Evolutionary conservation across 345 rosid genomes (phyloP).

Genomic region (Citrus mangshanensis): DNA sequence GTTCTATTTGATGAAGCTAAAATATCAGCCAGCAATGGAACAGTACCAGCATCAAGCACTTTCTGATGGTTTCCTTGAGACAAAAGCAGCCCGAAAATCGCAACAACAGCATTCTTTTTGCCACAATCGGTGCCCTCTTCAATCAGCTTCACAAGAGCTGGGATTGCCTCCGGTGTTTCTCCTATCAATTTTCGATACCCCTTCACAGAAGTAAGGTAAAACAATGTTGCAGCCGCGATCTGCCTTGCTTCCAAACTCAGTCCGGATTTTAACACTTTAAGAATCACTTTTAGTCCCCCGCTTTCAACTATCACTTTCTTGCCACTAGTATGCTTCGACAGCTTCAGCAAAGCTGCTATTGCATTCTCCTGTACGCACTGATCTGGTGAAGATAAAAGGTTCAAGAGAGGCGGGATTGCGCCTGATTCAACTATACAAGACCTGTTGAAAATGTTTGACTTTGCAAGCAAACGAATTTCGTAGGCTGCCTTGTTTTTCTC

Average conservation of each 20-base stretch:
- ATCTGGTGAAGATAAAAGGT: constrained; percentile 34
- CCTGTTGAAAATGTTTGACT: constrained; percentile 57
- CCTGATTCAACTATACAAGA: constrained; percentile 68
- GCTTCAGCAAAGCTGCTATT: constrained; percentile 64
- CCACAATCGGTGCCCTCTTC: constrained; percentile 50
- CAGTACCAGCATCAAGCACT: constrained; percentile 50
- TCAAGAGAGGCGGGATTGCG: constrained; percentile 46
- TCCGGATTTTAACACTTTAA: constrained; percentile 54
- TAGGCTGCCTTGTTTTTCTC: constrained; percentile 58
- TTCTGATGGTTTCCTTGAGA: constrained; percentile 44
- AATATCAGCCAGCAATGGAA: constrained; percentile 43
- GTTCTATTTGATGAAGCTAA: constrained; percentile 37
- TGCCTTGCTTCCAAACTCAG: constrained; percentile 55
- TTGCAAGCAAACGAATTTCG: constrained; percentile 63
- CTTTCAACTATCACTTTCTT: constrained; percentile 47
- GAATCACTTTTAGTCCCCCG: constrained; percentile 52
- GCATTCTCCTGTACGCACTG: constrained; percentile 48
- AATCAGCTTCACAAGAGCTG: constrained; percentile 52
- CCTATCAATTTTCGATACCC: constrained; percentile 52
- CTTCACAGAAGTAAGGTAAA: constrained; percentile 65
- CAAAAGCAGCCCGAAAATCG: constrained; percentile 53
- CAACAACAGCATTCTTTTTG: constrained; percentile 61
- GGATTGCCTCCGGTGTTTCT: constrained; percentile 52
- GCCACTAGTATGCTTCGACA: constrained; percentile 55
- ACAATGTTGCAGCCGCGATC: constrained; percentile 63